Evolutionary conservation across 2,329 filamentous ascomycete species (phyloP).

Genomic region (Xylariaceae sp.): DNA sequence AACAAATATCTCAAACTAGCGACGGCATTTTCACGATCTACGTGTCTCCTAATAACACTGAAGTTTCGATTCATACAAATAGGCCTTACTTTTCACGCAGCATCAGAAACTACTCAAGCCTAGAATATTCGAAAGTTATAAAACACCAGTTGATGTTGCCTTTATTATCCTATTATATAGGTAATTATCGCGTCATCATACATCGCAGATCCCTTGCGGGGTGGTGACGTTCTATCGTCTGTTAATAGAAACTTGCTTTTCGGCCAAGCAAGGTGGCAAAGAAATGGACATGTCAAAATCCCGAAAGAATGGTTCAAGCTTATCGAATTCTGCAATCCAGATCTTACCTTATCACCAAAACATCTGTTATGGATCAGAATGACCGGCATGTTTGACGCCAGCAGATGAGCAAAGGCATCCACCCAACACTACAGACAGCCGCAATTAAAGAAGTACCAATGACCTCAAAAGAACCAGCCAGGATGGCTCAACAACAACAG

Average conservation of each 20-base stretch:
- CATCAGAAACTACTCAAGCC: too few species aligned
- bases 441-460: background rate
- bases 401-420: background rate
- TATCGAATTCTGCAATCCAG: background rate
- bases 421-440: background rate
- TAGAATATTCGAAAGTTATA: too few species aligned
- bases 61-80: too few species aligned
- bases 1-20: too few species aligned
- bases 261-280: background rate
- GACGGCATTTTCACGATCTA: too few species aligned
- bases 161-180: too few species aligned
- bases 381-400: background rate
- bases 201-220: background rate
- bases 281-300: background rate
- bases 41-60: too few species aligned
- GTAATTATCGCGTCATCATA: background rate
- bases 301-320: background rate
- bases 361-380: background rate
- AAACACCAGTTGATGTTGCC: too few species aligned
- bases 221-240: background rate
- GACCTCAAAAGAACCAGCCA: background rate
- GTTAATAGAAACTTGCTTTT: background rate
- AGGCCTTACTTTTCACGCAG: too few species aligned
- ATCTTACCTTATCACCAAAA: background rate
- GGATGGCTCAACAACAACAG: background rate